These are phyloP conservation scores for Tritrichomonas musculus DNA, from an alignment of 208 protist genomes.

Conservation along the genomic window DNA sequence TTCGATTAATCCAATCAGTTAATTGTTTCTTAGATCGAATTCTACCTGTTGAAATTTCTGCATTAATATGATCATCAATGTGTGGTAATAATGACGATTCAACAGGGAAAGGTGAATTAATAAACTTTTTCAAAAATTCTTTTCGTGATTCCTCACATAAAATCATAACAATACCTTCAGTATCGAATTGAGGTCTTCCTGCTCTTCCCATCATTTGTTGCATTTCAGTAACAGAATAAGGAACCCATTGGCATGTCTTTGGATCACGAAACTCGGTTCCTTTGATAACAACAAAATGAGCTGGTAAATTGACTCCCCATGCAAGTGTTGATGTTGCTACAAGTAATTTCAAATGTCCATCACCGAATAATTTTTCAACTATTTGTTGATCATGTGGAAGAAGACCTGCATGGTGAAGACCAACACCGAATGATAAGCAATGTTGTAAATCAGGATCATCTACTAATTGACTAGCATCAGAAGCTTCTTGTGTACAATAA, in stretches of 20 bases:
- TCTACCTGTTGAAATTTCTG: conserved; percentile 78
- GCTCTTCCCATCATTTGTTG: conserved; percentile 99
- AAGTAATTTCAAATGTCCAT: conserved; percentile 56
- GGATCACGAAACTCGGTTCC: conserved; percentile 99
- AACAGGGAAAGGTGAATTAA: conserved; percentile 86
- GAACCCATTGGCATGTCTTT: conserved; percentile 86
- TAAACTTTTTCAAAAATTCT: conserved; percentile 93
- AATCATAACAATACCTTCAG: conserved; percentile 69
- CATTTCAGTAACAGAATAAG: conserved; percentile 97
- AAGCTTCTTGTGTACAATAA: background rate
- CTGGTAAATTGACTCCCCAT: conserved; percentile 99
- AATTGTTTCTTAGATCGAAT: conserved; percentile 40
- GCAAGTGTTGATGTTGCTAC: conserved; percentile 96
- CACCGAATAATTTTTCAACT: conserved; percentile 49
- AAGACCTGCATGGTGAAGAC: conserved; percentile 95
- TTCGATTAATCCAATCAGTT: background rate
- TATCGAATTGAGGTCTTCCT: conserved; percentile 73
- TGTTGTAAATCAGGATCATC: conserved; percentile 60
- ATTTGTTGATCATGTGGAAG: conserved; percentile 58
- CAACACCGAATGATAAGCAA: conserved; percentile 93
- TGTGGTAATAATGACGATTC: conserved; percentile 82
- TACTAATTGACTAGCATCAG: background rate
- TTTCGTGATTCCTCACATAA: conserved; percentile 94
- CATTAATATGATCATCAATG: conserved; percentile 96
- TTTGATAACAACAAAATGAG: conserved; percentile 99